Evolutionary conservation across 305 asterid species (phyloP), one percentile per base, ranked within the genome.

Genomic region (Nicotiana rustica): DNA sequence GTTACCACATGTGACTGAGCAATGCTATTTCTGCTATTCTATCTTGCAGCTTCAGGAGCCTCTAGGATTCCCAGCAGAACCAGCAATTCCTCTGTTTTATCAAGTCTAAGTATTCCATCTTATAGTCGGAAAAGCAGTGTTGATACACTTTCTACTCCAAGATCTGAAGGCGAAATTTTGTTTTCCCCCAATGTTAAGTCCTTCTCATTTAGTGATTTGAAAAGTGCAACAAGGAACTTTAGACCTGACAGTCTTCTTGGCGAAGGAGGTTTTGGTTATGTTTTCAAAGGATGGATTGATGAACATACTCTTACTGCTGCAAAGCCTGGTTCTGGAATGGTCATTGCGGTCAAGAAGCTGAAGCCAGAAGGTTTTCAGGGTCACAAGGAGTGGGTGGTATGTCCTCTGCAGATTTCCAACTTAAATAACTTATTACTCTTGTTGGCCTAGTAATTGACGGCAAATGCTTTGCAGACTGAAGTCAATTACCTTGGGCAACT

Each of bases 361-460:
- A 95, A 95, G 87, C 98, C 99, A 10, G 99, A 93, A 86, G 97
- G 99, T 56, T 94, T 91, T 83, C 99, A 96, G 88, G 98, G 99
- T 81, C 99, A 96, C 91, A 94, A 94, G 88, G 98, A 95, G 90
- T 96, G 99, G 99, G 85, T 95, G 98, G 99, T 93, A 92, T 9
- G 77, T 21, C 59, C 0, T 80, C 13, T 67, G 31, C 73, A 67
- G 65, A 57, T 78, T 80, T 13, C 81, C 44, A 31, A 18, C 17
- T 78, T 38, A 35, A 25, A 2, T 69, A 59, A 70, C 10, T 29
- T 19, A 35, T 57, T 25, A 35, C 67, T 66, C 3, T 62, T 17
- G 14, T 76, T 77, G 52, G 33, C 62, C 38, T 83, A 62, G 25
- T 90, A 61, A 89, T 82, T 84, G 36, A 12, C 4, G 65, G 62